phyloP scores from a whole-genome alignment of 2,329 filamentous ascomycete genomes.

The Aspergillus pseudonomiae region DNA sequence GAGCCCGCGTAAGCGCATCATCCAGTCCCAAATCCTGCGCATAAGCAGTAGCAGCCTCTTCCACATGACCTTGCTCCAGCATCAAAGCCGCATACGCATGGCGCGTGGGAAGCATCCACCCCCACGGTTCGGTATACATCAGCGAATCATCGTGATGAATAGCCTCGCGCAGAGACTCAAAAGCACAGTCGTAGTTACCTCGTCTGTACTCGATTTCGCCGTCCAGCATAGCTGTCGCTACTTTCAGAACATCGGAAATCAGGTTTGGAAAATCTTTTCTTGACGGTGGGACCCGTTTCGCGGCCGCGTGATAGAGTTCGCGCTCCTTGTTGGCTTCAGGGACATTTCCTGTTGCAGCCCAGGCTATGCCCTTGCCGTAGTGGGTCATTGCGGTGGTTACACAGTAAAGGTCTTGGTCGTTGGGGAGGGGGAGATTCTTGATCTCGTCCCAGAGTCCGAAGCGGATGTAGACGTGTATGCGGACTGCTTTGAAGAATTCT shows the following conservation, averaged over 20 bases:
- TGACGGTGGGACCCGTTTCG: constrained; percentile 59
- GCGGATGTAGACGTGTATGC: constrained; percentile 68
- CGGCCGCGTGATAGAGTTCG: constrained; percentile 54
- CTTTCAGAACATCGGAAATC: constrained; percentile 59
- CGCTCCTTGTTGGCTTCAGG: constrained; percentile 58
- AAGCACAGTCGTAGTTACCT: constrained; percentile 60
- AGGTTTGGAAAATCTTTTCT: constrained; percentile 66
- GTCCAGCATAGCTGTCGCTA: constrained; percentile 66
- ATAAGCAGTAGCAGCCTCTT: constrained; percentile 60
- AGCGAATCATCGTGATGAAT: constrained; percentile 64
- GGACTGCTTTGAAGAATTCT: constrained; percentile 68
- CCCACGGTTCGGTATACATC: constrained; percentile 72
- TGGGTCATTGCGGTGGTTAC: constrained; percentile 66
- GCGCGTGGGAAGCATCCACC: constrained; percentile 73
- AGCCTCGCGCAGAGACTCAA: constrained; percentile 58
- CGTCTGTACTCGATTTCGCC: constrained; percentile 72
- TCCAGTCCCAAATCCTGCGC: constrained; percentile 53
- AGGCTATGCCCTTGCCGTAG: constrained; percentile 69
- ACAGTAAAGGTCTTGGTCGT: constrained; percentile 63
- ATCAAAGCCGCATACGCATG: constrained; percentile 70
- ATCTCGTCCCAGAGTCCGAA: constrained; percentile 73
- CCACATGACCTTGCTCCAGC: constrained; percentile 62
- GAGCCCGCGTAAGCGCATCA: neutral
- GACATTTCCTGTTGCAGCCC: constrained; percentile 61
- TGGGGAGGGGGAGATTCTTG: constrained; percentile 57